Base-by-base conservation (phyloP, 2,329 filamentous ascomycete species). In the Xylariaceae sp. region DNA sequence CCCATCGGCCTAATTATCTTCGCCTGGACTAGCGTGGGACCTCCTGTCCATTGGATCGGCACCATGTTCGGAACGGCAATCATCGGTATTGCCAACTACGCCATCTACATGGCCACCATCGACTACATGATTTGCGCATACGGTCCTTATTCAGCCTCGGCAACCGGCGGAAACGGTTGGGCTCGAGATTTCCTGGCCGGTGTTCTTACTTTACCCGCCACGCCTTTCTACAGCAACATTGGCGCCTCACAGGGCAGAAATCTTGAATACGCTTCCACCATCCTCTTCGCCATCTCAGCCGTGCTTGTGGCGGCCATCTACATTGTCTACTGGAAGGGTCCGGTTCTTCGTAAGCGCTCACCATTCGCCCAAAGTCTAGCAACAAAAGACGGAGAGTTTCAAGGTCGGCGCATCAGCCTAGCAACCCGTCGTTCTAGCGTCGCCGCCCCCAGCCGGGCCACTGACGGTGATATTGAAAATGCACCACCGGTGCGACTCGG, bases 61-160 rank as follows among this genome's bases (percentile, higher is more conserved):
- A 79, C 83, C 6, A 84, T 88, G 79, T 74, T 88, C 44, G 87
- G 86, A 65, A 79, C 81, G 2, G 75, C 76, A 8, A 75, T 87
- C 37, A 82, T 89, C 45, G 87, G 85, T 37, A 83, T 89, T 36
- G 86, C 86, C 48, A 89, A 89, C 66, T 83, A 81, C 62, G 72
- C 76, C 26, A 87, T 87, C 56, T 87, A 88, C 73, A 87, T 87
- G 80, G 84, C 85, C 19, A 87, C 84, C 2, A 87, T 88, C 61
- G 85, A 88, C 66, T 88, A 88, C 69, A 86, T 87, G 81, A 83
- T 88, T 58, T 86, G 82, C 58, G 85, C 86, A 5, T 90, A 89
- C 65, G 86, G 86, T 0, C 82, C 82, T 0, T 88, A 87, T 71
- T 84, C 86, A 2, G 86, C 87, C 9, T 87, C 84, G 1, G 87